These are phyloP conservation scores for Diaporthe sp. DNA, from an alignment of 2,329 filamentous ascomycete species.

Conservation along the genomic window DNA sequence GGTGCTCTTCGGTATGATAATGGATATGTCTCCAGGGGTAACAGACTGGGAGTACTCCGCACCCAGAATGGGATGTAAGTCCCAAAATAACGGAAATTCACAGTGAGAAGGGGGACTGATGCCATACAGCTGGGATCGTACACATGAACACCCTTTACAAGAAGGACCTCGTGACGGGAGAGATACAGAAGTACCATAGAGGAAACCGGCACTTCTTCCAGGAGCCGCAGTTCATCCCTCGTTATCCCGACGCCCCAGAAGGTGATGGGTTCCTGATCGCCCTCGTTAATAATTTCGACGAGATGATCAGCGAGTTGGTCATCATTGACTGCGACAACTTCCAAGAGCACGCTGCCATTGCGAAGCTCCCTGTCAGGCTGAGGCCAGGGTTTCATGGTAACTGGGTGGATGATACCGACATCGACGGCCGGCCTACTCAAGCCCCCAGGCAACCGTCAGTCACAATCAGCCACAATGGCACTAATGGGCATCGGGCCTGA, in stretches of 20 bases:
- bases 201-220: slow-evolving; percentile 1
- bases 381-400: not conserved
- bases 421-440: not conserved
- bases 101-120: not conserved
- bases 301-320: slow-evolving; percentile 6
- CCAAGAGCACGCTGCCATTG: not conserved
- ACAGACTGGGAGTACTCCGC: slow-evolving; percentile 3
- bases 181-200: not conserved
- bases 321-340: slow-evolving; percentile 2
- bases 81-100: too few relatives aligned
- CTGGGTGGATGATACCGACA: not conserved
- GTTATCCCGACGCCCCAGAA: not conserved
- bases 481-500: not conserved
- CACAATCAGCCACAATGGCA: not conserved
- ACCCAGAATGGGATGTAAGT: slow-evolving; percentile 1
- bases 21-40: not conserved
- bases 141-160: slow-evolving; percentile 8
- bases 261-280: not conserved
- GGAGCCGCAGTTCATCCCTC: slow-evolving; percentile 5
- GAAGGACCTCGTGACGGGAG: not conserved
- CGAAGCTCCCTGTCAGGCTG: not conserved
- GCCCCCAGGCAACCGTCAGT: not conserved
- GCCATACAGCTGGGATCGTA: not conserved
- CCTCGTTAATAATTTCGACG: not conserved
- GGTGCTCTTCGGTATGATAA: not conserved